These are phyloP conservation scores for Phascolomyces articulosus DNA, from an alignment of 371 early-diverging fungal species.

Conservation along the genomic window DNA sequence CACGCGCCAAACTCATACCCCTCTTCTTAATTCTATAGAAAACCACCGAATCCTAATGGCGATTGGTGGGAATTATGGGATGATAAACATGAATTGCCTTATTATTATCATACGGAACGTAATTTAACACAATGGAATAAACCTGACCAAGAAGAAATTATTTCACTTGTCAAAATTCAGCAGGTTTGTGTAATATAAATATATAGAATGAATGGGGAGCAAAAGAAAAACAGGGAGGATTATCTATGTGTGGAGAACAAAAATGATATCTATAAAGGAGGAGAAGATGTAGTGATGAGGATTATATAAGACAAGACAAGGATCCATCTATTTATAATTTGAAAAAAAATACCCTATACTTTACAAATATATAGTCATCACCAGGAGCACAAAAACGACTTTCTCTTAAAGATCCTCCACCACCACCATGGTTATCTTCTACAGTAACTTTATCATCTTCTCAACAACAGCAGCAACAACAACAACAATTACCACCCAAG, in stretches of 20 bases:
- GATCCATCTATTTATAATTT: background rate
- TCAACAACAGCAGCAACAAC: no score
- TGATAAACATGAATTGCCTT: slow-evolving; percentile 77
- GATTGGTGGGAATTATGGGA: slow-evolving; percentile 98
- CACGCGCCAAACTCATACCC: no score
- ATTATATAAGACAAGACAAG: background rate
- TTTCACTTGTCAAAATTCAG: slow-evolving; percentile 77
- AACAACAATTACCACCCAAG: no score
- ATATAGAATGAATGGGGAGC: background rate
- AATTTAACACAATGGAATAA: slow-evolving; percentile 86
- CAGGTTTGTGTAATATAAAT: slow-evolving; percentile 24
- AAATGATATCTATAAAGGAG: background rate
- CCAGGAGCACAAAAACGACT: background rate
- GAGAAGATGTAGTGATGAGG: background rate
- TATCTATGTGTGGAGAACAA: no score
- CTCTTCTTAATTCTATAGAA: slow-evolving; percentile 12
- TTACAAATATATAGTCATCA: slow-evolving; percentile 4
- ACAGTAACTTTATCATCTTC: background rate
- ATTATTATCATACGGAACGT: slow-evolving; percentile 88
- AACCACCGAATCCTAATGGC: slow-evolving; percentile 57
- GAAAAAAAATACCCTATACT: background rate
- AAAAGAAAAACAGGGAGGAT: background rate
- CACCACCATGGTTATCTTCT: slow-evolving; percentile 7
- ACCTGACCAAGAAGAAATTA: slow-evolving; percentile 72
- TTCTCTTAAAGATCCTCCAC: slow-evolving; percentile 3